These are phyloP conservation scores for Agarophyton chilense DNA, from an alignment of 23 red algal species.

Conservation along the genomic window DNA sequence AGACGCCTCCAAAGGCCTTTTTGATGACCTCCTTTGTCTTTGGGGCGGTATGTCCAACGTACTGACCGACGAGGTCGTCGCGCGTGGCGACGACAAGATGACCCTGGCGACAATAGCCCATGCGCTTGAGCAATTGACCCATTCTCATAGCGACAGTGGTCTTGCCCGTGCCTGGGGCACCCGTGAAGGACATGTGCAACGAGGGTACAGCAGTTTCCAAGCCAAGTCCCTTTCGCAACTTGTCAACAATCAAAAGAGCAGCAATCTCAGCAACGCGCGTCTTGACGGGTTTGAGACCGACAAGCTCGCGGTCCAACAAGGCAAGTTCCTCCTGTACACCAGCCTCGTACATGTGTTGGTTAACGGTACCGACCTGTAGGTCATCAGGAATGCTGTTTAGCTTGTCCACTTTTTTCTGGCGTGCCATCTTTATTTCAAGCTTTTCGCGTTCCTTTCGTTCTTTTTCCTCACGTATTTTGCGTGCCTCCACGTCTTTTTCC, in stretches of 20 bases:
- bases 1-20: constrained; percentile 93
- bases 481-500: constrained; percentile 95
- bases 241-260: constrained; percentile 95
- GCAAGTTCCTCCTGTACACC: constrained; percentile 90
- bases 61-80: constrained; percentile 99
- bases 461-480: constrained; percentile 72
- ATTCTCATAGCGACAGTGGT: constrained; percentile 99
- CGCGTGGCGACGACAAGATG: constrained; percentile 93
- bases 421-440: constrained; percentile 54
- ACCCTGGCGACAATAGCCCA: constrained; percentile 94
- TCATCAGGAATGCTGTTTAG: constrained; percentile 89
- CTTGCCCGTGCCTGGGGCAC: constrained; percentile 98
- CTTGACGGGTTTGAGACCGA: constrained; percentile 97
- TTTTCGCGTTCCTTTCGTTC: constrained; percentile 55
- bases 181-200: constrained; percentile 98
- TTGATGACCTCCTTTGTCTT: constrained; percentile 99
- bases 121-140: constrained; percentile 89
- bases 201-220: constrained; percentile 88
- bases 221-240: constrained; percentile 83
- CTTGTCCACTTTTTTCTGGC: constrained; percentile 77
- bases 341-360: constrained; percentile 94
- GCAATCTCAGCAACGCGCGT: constrained; percentile 95
- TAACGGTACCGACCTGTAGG: constrained; percentile 82
- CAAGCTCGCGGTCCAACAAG: constrained; percentile 82
- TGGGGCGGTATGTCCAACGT: constrained; percentile 97